Base-by-base conservation (phyloP, 2,329 filamentous ascomycete genomes). In the Aspergillus fumigatus region DNA sequence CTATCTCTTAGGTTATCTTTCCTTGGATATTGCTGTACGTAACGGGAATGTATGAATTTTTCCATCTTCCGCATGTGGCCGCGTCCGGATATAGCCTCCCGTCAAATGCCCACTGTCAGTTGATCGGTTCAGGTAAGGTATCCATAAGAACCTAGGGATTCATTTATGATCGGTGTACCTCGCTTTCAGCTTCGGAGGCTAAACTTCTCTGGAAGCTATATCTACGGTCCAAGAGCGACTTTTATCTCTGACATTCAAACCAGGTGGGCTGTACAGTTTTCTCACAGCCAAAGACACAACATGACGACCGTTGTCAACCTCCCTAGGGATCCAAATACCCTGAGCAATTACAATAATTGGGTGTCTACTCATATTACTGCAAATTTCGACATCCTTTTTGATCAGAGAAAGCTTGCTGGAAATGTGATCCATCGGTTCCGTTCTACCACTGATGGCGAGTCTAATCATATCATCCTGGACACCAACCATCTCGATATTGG, bases 301-400 rank as follows among this genome's bases (percentile, higher is more conserved):
- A 74, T 77, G 71, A 70, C 70, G 43, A 66, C 63, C 26, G 65
- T 68, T 43, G 77, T 79, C 62, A 74, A 72, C 45, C 71, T 73
- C 48, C 77, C 80, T 51, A 84, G 90, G 68, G 93, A 97, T 76
- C 92, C 92, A 53, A 95, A 92, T 73, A 97, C 94, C 26, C 78
- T 94, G 57, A 89, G 90, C 70, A 97, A 97, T 79, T 97, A 97
- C 76, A 86, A 90, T 73, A 86, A 88, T 55, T 97, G 91, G 86
- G 81, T 84, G 59, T 96, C 90, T 19, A 86, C 83, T 71, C 92
- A 97, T 77, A 94, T 91, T 21, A 87, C 84, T 21, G 89, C 90
- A 56, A 86, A 89, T 73, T 85, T 97, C 68, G 85, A 86, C 64
- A 87, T 97, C 65, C 86, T 96, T 68, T 99, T 97, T 72, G 84